A percentile compares a stretch with the other conserved stretches of the same genome.
Evolutionary conservation across 345 rosid genomes (phyloP).

Genomic region (Brassica nigra): DNA sequence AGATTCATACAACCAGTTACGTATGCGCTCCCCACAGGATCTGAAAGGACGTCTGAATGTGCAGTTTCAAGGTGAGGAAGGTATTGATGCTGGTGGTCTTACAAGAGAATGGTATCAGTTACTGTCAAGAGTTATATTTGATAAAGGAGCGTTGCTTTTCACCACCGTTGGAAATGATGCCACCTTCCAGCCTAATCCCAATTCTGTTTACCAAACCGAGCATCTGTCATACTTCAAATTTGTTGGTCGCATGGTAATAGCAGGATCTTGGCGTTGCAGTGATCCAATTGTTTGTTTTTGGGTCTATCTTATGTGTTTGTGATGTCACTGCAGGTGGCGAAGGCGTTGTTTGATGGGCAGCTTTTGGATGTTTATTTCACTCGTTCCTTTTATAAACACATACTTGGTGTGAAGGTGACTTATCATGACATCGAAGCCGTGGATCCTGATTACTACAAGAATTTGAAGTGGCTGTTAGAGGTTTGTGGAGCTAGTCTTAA

Average conservation of each 20-base stretch:
- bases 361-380: conserved; percentile 97
- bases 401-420: conserved; percentile 93
- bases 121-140: conserved; percentile 90
- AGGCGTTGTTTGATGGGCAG: conserved; percentile 93
- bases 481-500: conserved; percentile 46
- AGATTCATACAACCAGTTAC: conserved; percentile 95
- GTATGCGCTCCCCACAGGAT: conserved; percentile 89
- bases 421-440: conserved; percentile 99
- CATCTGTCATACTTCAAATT: conserved; percentile 96
- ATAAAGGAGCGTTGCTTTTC: conserved; percentile 92
- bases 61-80: conserved; percentile 98
- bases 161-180: conserved; percentile 93
- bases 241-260: conserved; percentile 90
- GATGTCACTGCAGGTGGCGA: conserved; percentile 72
- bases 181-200: conserved; percentile 96
- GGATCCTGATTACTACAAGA: conserved; percentile 98
- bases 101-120: conserved; percentile 99
- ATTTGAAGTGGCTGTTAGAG: conserved; percentile 96
- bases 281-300: conserved; percentile 13
- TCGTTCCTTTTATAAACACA: conserved; percentile 94
- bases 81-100: conserved; percentile 98
- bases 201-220: conserved; percentile 95
- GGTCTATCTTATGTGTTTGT: conserved; percentile 23
- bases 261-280: conserved; percentile 11
- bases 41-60: conserved; percentile 90